Conservation (phyloP, 2,329 filamentous ascomycete species). For the Pseudocercospora vitis region DNA sequence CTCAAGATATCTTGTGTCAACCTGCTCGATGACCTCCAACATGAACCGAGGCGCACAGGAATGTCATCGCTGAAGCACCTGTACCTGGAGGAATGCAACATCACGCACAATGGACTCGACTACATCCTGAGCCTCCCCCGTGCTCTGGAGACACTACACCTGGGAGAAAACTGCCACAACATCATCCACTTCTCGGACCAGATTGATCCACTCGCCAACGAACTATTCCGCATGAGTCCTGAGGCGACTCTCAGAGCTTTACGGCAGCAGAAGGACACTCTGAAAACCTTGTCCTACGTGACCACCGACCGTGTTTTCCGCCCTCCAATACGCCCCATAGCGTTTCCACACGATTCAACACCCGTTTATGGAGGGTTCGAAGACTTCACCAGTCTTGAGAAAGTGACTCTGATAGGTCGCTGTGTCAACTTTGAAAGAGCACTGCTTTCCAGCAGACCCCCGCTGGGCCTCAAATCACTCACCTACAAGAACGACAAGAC, state of each 20-base stretch:
- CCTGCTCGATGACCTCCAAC: constrained; percentile 19
- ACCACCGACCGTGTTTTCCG: constrained; percentile 15
- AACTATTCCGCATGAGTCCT: constrained; percentile 24
- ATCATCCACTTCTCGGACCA: constrained; percentile 18
- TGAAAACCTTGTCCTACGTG: constrained; percentile 23
- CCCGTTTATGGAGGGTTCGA: constrained; percentile 23
- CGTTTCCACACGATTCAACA: constrained; percentile 1
- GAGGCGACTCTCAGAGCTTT: constrained; percentile 19
- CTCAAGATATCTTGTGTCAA: constrained; percentile 31
- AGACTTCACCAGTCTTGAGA: constrained; percentile 20
- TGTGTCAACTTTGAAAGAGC: constrained; percentile 28
- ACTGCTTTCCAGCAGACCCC: constrained; percentile 23
- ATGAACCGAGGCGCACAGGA: background rate
- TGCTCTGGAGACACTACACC: constrained; percentile 21
- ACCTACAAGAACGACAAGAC: constrained; percentile 13
- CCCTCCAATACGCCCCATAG: background rate
- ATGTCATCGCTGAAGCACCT: constrained; percentile 24
- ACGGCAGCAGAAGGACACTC: constrained; percentile 24
- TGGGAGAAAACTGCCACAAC: constrained; percentile 29
- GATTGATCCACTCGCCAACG: constrained; percentile 19
- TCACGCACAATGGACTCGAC: constrained; percentile 25
- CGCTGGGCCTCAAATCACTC: constrained; percentile 21
- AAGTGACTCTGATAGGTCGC: constrained; percentile 19
- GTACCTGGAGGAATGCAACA: constrained; percentile 27
- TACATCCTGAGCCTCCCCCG: constrained; percentile 24